Base-by-base conservation (phyloP, 441 rosid genomes). In the Heliophila coronopifolia region DNA sequence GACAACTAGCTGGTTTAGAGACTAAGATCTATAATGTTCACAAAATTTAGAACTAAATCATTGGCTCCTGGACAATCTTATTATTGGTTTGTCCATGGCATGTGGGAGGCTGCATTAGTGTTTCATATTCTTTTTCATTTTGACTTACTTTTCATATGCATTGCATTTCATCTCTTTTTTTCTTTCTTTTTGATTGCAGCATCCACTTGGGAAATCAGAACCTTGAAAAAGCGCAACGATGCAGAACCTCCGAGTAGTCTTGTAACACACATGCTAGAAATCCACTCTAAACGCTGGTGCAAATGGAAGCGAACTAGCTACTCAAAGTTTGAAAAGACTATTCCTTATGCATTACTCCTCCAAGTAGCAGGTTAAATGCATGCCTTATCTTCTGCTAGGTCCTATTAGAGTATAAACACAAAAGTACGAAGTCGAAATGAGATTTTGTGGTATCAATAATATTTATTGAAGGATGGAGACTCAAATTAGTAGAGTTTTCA, bases 121-220 rank as follows among this genome's bases (percentile, higher is more conserved):
- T 46, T 31, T 47, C n/a, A n/a, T 30, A 35, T 28, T 57, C n/a
- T 44, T 50, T 33, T 50, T 31, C 43, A 28, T 23, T 15, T 43
- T 18, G 22, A 35, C 45, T 35, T 13, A 9, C n/a, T 49, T 49
- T 14, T 24, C 10, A 33, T 37, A 31, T 40, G 18, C 10, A 4
- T 20, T 41, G 8, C 31, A 16, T 40, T 22, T 49, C 46, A 19
- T 63, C 19, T 56, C 24, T 54, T 16, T 54, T 10, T 17, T 30
- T 39, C 3, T 4, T 35, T 52, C 43, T 35, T 54, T 30, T 70
- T 64, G 18, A 65, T 73, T 73, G 60, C 64, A 93, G 99, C 99
- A 54, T 89, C 96, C 43, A 78, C 87, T 43, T 93, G 99, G 99
- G 99, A 93, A 84, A 81, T 93, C 39, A 78, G 81, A 69, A 68